phyloP scores from a whole-genome alignment of 1,284 basidiomycete genomes.

The Cutaneotrichosporon sp. region DNA sequence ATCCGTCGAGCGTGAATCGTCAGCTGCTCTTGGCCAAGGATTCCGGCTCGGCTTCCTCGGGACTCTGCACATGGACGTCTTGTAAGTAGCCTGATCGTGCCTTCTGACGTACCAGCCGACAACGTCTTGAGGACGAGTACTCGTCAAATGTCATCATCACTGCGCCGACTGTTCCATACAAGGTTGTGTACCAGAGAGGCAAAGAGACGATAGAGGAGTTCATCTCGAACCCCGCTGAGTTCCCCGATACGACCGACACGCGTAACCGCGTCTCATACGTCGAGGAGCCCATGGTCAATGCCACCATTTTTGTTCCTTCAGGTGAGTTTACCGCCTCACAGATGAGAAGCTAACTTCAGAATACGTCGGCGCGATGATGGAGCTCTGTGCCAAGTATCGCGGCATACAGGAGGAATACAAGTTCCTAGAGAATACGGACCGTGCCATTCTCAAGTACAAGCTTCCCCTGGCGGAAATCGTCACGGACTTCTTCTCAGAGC shows the following conservation, averaged over 20 bases:
- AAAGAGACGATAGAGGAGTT: constrained; percentile 52
- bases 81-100: constrained; percentile 42
- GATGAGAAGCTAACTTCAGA: constrained; percentile 58
- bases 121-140: constrained; percentile 95
- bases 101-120: constrained; percentile 50
- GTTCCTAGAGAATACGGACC: constrained; percentile 61
- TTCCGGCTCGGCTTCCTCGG: constrained; percentile 93
- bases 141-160: constrained; percentile 84
- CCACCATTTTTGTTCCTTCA: constrained; percentile 83
- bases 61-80: constrained; percentile 89
- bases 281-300: constrained; percentile 74
- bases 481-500: constrained; percentile 84
- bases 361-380: constrained; percentile 87
- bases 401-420: constrained; percentile 72
- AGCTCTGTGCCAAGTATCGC: constrained; percentile 73
- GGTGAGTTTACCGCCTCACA: not conserved
- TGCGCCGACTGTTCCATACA: constrained; percentile 88
- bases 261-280: constrained; percentile 63
- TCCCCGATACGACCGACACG: constrained; percentile 72
- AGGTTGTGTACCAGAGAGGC: constrained; percentile 70
- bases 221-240: constrained; percentile 87
- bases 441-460: constrained; percentile 71
- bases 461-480: constrained; percentile 84
- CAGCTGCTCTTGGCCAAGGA: constrained; percentile 90
- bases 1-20: constrained; percentile 86